Percentiles rank a stretch among this genome's conserved stretches.
These are phyloP conservation scores for Amphichorda felina DNA, from an alignment of 2,329 filamentous ascomycete genomes.

Conservation along the genomic window DNA sequence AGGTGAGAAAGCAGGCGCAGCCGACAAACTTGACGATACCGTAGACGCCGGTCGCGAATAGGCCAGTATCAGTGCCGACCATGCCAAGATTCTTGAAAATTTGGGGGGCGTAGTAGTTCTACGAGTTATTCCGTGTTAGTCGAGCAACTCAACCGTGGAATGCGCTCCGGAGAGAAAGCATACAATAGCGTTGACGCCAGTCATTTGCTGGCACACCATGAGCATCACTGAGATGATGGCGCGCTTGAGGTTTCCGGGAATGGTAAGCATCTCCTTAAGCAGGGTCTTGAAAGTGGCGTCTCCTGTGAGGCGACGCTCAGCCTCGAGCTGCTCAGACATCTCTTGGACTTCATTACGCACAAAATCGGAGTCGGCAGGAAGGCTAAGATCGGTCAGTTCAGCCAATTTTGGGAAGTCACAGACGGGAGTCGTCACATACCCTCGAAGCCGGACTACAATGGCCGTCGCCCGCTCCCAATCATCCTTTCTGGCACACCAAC, in stretches of 20 bases:
- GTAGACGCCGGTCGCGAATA: conserved; percentile 66
- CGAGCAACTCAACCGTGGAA: not conserved
- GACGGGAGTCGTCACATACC: conserved; percentile 11
- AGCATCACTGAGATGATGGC: conserved; percentile 48
- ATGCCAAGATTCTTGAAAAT: conserved; percentile 59
- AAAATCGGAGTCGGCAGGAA: conserved; percentile 42
- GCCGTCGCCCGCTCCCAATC: conserved; percentile 51
- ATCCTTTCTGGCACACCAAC: conserved; percentile 56
- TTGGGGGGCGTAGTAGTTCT: conserved; percentile 56
- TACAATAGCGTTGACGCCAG: conserved; percentile 39
- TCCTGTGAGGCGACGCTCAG: conserved; percentile 45
- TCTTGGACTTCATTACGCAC: conserved; percentile 47
- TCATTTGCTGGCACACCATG: conserved; percentile 64
- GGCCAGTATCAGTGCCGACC: conserved; percentile 37
- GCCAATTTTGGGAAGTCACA: not conserved
- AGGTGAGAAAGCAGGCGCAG: conserved; percentile 52
- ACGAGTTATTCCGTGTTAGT: not conserved
- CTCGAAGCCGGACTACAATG: conserved; percentile 39
- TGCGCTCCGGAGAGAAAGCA: conserved; percentile 3
- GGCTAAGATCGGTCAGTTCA: conserved; percentile 13
- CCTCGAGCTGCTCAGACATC: conserved; percentile 48
- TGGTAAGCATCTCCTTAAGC: conserved; percentile 51
- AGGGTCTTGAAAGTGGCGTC: conserved; percentile 42
- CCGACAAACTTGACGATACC: conserved; percentile 58
- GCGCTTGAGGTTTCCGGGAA: conserved; percentile 50